A percentile compares a stretch with the other conserved stretches of the same genome.
Evolutionary conservation across 352 stramenopile genomes (phyloP).

Genomic region (Saprolegnia diclina): DNA sequence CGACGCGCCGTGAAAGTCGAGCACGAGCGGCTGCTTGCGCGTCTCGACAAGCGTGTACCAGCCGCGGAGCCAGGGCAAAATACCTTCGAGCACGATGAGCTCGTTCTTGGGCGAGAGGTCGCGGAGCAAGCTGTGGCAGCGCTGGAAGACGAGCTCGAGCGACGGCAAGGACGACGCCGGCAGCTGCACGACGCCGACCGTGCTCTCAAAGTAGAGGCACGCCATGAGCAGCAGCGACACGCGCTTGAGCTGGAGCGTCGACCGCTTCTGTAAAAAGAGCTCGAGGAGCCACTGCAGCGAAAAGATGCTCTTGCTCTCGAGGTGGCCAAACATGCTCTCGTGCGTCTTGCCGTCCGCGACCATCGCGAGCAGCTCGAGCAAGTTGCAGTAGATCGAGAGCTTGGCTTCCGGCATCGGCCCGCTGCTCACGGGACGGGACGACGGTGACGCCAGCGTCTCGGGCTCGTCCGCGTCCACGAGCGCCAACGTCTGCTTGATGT

Average conservation of each 20-base stretch:
- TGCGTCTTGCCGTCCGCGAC: conserved; percentile 21
- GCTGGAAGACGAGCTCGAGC: conserved; percentile 9
- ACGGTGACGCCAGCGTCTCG: neutral
- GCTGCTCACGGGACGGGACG: neutral
- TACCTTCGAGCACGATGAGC: neutral
- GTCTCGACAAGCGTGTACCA: conserved; percentile 2
- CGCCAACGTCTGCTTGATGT: conserved; percentile 4
- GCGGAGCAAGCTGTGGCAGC: conserved; percentile 2
- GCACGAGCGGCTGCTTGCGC: neutral
- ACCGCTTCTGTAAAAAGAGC: neutral
- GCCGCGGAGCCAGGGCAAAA: neutral
- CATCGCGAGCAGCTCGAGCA: conserved; percentile 18
- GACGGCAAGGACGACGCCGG: neutral
- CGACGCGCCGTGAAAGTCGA: neutral
- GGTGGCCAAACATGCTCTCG: conserved; percentile 23
- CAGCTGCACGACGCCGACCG: neutral
- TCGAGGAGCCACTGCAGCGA: conserved; percentile 17
- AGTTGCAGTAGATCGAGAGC: conserved; percentile 6
- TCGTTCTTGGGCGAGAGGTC: conserved; percentile 6
- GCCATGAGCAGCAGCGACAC: conserved; percentile 8
- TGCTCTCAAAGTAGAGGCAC: conserved; percentile 24
- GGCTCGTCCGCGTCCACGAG: neutral
- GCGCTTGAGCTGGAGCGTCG: neutral
- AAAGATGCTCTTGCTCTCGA: conserved; percentile 21
- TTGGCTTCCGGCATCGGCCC: neutral